A percentile compares a stretch with the other conserved stretches of the same genome.
These are phyloP conservation scores for Nemania serpens DNA, from an alignment of 2,329 filamentous ascomycete genomes.

Conservation along the genomic window DNA sequence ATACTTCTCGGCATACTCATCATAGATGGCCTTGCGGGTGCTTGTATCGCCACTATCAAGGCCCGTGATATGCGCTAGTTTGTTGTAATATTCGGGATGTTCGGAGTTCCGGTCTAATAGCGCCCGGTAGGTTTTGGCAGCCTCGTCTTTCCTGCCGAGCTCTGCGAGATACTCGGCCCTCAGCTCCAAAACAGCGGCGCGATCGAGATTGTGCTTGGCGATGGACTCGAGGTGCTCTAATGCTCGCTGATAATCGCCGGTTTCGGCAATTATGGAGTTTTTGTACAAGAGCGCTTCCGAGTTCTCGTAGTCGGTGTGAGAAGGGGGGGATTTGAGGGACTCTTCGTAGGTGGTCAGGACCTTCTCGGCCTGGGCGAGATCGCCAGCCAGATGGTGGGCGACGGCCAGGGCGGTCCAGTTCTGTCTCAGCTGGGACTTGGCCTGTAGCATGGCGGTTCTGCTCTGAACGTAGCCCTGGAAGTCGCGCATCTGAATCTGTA, in stretches of 20 bases:
- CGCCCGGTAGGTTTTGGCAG: slow-evolving; percentile 77
- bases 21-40: slow-evolving; percentile 74
- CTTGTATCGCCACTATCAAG: slow-evolving; percentile 64
- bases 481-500: slow-evolving; percentile 96
- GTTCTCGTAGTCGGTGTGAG: slow-evolving; percentile 83
- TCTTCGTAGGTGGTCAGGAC: slow-evolving; percentile 92
- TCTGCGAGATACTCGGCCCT: slow-evolving; percentile 83
- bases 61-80: slow-evolving; percentile 70
- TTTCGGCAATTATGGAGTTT: slow-evolving; percentile 90
- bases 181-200: slow-evolving; percentile 82
- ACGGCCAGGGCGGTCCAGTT: slow-evolving; percentile 98
- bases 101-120: slow-evolving; percentile 88
- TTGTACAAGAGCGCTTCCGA: slow-evolving; percentile 95
- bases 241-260: slow-evolving; percentile 80
- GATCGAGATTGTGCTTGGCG: slow-evolving; percentile 79
- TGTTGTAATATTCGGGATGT: slow-evolving; percentile 83
- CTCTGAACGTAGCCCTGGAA: slow-evolving; percentile 93
- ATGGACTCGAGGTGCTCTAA: slow-evolving; percentile 83
- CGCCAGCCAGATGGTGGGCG: slow-evolving; percentile 87
- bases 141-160: slow-evolving; percentile 77
- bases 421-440: slow-evolving; percentile 78
- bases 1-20: slow-evolving; percentile 79
- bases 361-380: slow-evolving; percentile 84
- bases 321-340: slow-evolving; percentile 80
- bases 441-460: slow-evolving; percentile 83